Conservation (phyloP, 208 protist species). For the Phytomonas francai region DNA sequence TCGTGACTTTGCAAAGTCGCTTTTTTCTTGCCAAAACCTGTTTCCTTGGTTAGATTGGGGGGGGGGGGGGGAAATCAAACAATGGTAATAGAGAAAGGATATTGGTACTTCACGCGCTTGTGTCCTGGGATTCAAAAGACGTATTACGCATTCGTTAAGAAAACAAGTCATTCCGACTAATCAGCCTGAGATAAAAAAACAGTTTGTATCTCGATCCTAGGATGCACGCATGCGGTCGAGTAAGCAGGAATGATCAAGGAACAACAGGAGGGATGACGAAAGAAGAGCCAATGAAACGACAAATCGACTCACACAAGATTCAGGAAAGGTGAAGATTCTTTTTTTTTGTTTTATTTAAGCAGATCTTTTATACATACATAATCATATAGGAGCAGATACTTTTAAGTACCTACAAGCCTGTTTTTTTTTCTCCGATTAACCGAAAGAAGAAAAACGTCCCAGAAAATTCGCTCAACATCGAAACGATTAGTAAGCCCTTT, state of each 20-base stretch:
- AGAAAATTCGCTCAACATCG: constrained; percentile 1
- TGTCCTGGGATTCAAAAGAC: not conserved
- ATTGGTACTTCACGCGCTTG: not conserved
- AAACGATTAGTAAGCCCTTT: not conserved
- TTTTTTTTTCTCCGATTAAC: not conserved
- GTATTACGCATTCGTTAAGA: not conserved
- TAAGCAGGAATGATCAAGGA: constrained; percentile 9
- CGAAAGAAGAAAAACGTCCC: not conserved
- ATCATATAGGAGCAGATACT: not conserved
- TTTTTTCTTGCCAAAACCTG: constrained; percentile 3
- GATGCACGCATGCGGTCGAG: not conserved
- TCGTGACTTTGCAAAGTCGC: not conserved
- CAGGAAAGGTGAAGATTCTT: no score
- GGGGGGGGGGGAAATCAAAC: not conserved
- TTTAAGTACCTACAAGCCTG: not conserved
- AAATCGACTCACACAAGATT: not conserved
- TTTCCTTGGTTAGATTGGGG: constrained; percentile 3
- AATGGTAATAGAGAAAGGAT: not conserved
- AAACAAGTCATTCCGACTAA: not conserved
- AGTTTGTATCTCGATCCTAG: not conserved
- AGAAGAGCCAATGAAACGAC: constrained; percentile 1
- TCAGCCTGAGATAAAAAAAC: not conserved
- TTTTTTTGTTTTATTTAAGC: no score
- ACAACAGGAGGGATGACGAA: constrained; percentile 8
- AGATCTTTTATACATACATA: not conserved